phyloP scores from a whole-genome alignment of 208 protist genomes.

The Blastocrithidia nonstop region DNA sequence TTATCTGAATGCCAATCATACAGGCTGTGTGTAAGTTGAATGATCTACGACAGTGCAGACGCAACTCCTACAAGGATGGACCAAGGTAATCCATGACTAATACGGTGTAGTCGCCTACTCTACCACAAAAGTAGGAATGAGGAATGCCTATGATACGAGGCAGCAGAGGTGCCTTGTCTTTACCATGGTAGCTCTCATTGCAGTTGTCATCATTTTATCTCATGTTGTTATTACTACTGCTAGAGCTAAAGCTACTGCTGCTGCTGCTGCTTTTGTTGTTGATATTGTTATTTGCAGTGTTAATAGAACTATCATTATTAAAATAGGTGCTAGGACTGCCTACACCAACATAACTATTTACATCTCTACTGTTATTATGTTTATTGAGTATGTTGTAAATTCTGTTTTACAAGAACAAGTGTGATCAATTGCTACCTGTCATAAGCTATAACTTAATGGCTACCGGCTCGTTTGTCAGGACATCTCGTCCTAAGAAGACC shows the following conservation, averaged over 20 bases:
- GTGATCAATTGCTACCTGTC: slow-evolving; percentile 29
- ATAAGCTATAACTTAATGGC: slow-evolving; percentile 79
- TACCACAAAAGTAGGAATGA: slow-evolving; percentile 88
- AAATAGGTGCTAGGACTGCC: too few relatives aligned
- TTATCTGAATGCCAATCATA: slow-evolving; percentile 92
- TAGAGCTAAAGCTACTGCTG: too few relatives aligned
- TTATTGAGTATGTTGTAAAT: slow-evolving; percentile 67
- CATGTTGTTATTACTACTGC: too few relatives aligned
- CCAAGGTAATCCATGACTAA: slow-evolving; percentile 99
- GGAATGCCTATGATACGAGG: slow-evolving; percentile 87
- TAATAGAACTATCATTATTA: too few relatives aligned
- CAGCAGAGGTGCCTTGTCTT: too few relatives aligned
- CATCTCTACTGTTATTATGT: too few relatives aligned
- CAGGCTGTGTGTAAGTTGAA: slow-evolving; percentile 92
- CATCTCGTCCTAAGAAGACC: slow-evolving; percentile 83
- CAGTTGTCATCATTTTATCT: too few relatives aligned
- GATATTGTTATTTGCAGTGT: too few relatives aligned
- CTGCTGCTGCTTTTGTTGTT: too few relatives aligned
- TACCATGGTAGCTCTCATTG: too few relatives aligned
- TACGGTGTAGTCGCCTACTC: slow-evolving; percentile 95
- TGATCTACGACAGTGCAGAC: slow-evolving; percentile 78
- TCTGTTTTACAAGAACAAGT: slow-evolving; percentile 55
- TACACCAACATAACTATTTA: too few relatives aligned
- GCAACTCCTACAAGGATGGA: slow-evolving; percentile 96
- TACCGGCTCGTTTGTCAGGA: slow-evolving; percentile 33